Percentiles rank a stretch among this genome's conserved stretches.
Conservation (phyloP, 768 basidiomycete genomes). For the Phaeotremella fagi region DNA sequence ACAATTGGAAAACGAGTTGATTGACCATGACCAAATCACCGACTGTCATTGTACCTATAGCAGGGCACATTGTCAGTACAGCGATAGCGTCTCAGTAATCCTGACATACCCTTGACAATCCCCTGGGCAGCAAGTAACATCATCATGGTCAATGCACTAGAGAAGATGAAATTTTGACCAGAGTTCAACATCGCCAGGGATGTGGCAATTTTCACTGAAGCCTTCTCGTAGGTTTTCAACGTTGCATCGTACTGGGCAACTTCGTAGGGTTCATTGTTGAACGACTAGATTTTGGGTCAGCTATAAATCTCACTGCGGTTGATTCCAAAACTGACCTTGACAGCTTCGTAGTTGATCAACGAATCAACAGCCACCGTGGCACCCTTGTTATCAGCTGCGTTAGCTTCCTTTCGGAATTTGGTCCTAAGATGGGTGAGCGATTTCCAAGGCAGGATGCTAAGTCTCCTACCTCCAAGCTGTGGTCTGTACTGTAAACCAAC, state of each 20-base stretch:
- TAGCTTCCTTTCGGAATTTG: slow-evolving; percentile 86
- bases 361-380: slow-evolving; percentile 91
- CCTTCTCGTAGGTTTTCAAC: slow-evolving; percentile 77
- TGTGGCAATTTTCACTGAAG: slow-evolving; percentile 90
- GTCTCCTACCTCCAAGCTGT: slow-evolving; percentile 81
- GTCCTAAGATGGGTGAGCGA: slow-evolving; percentile 70
- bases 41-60: slow-evolving; percentile 87
- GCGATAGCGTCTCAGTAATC: background rate
- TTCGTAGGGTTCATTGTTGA: slow-evolving; percentile 95
- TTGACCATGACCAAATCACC: slow-evolving; percentile 99
- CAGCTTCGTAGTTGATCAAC: slow-evolving; percentile 96
- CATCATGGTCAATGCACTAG: slow-evolving; percentile 81
- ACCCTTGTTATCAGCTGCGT: slow-evolving; percentile 93
- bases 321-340: slow-evolving; percentile 62
- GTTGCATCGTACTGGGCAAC: slow-evolving; percentile 87
- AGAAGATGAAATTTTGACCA: slow-evolving; percentile 95
- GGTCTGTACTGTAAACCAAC: slow-evolving; percentile 94
- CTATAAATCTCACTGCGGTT: background rate
- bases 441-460: background rate
- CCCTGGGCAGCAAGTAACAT: slow-evolving; percentile 98
- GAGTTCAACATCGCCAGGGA: slow-evolving; percentile 90
- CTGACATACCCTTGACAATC: slow-evolving; percentile 69
- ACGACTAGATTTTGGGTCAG: slow-evolving; percentile 58
- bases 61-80: background rate
- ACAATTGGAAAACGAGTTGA: slow-evolving; percentile 94